Base-by-base conservation (phyloP, 768 basidiomycete species). In the Neoboletus brunneissimus region DNA sequence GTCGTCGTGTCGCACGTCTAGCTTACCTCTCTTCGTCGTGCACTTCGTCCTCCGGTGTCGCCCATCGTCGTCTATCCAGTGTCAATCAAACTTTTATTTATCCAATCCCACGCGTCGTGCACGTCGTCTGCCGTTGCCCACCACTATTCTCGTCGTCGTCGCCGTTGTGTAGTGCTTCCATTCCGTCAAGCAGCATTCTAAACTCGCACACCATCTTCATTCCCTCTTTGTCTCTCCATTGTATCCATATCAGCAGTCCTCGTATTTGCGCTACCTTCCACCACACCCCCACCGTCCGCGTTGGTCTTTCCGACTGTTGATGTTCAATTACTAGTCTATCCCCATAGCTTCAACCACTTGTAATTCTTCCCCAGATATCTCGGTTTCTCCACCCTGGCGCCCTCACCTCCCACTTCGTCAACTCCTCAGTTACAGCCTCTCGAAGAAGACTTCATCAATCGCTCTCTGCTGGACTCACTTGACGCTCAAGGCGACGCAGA, bases 401-500 rank as follows among this genome's bases (percentile, higher is more conserved):
- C 78, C 69, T 74, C 77, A 76, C 60, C 69, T 66, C 60, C 71
- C 73, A 62, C 37, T 46, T 60, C 56, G 63, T 64, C 69, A 22
- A 60, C 65, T 73, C 60, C 69, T 66, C 62, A 59, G 62, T 60
- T 51, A 43, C 76, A 74, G 65, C 76, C 75, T 64, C 63, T 70
- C 34, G 69, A 74, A 65, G 90, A 92, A 82, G 89, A 88, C 74
- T 85, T 86, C 66, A 90, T 92, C 70, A 92, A 91, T 77, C 86
- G 86, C 71, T 91, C 89, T 53, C 81, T 92, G 56, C 76, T 92
- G 63, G 90, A 89, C 72, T 88, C 86, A 41, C 81, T 93, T 68
- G 85, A 92, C 81, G 88, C 86, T 53, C 85, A 89, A 73, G 89
- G 86, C 49, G 89, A 91, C 81, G 81, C 88, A 54, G 89, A 91